Evolutionary conservation across 2,329 filamentous ascomycete genomes (phyloP), one percentile per base, ranked within the genome.

Genomic region (Pseudogymnoascus sp.): DNA sequence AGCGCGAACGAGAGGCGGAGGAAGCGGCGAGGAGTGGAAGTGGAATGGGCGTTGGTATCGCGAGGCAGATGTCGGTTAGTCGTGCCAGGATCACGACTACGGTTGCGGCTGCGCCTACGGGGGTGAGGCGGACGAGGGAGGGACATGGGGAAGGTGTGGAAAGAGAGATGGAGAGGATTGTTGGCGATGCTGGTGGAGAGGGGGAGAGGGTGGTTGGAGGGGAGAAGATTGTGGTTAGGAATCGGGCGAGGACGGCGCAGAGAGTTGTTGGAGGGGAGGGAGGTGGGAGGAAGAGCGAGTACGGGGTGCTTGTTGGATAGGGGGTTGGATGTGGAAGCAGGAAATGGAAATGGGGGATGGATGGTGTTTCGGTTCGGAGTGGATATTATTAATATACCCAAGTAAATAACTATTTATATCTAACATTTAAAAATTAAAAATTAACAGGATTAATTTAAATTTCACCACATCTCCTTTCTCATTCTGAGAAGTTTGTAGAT

Each of bases 391-490:
- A 16, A 31, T 53, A 53, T 53, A 28, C 14, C 23, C n/a, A 53
- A 53, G 42, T 23, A n/a, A 14, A n/a, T 53, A n/a, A 14, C 10
- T 53, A 53, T 28, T n/a, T 25, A 53, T 50, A 28, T 14, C 44
- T 16, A 50, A 28, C 44, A 53, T 31, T 10, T 53, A 31, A 31
- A 16, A 53, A 53, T 10, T 53, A 31, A 31, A 16, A 53, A 53
- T 53, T 53, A 53, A 53, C 44, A 53, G 44, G 44, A 53, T 53
- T 53, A 53, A 53, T 53, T 53, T 53, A 31, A 53, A 16, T 16
- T 53, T 31, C 11, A 11, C 44, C 0, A 21, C 12, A 44, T 14
- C 2, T 31, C 5, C 14, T 3, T 28, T 16, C 8, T 25, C 5
- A 2, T 47, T 25, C 14, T 47, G 21, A n/a, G 3, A 25, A 5